A percentile compares a stretch with the other conserved stretches of the same genome.
Evolutionary conservation across 1,139 yeast genomes (phyloP).

Genomic region (Suhomyces maxii): DNA sequence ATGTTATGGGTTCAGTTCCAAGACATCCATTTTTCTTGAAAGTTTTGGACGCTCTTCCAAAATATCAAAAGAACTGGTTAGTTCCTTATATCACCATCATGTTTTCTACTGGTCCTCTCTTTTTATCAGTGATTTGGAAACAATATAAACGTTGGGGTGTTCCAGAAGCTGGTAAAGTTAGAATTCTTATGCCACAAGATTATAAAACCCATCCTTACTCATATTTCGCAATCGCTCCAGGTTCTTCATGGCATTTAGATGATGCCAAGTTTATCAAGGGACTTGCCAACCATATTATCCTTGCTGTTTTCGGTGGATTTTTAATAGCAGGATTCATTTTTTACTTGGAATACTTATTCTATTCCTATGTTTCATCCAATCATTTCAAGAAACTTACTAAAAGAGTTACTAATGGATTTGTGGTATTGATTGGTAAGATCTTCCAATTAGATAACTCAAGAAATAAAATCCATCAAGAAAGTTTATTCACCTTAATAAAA

Average conservation of each 20-base stretch:
- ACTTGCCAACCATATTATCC: slow-evolving; percentile 66
- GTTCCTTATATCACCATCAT: slow-evolving; percentile 89
- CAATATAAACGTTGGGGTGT: slow-evolving; percentile 81
- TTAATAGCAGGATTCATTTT: slow-evolving; percentile 56
- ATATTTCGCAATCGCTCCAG: slow-evolving; percentile 71
- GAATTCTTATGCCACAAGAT: slow-evolving; percentile 69
- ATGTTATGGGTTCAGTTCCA: slow-evolving; percentile 89
- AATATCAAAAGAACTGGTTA: slow-evolving; percentile 70
- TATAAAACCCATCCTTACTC: slow-evolving; percentile 59
- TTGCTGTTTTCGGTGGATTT: slow-evolving; percentile 71
- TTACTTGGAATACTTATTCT: slow-evolving; percentile 62
- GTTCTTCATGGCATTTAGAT: slow-evolving; percentile 87
- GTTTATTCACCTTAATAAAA: slow-evolving; percentile 7
- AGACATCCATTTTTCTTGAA: slow-evolving; percentile 81
- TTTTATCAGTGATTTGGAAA: slow-evolving; percentile 83
- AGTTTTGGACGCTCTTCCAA: slow-evolving; percentile 62
- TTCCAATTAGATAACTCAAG: slow-evolving; percentile 3
- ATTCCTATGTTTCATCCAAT: slow-evolving; percentile 42
- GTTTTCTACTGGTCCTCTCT: slow-evolving; percentile 92
- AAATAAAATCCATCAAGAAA: background rate
- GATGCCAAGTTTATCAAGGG: slow-evolving; percentile 77
- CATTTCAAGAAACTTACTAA: slow-evolving; percentile 29
- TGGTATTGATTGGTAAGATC: slow-evolving; percentile 1
- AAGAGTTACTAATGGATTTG: slow-evolving; percentile 10
- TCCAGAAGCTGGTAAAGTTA: slow-evolving; percentile 61